phyloP scores from a whole-genome alignment of 2,329 filamentous ascomycete genomes.

The Fusarium nurragi region DNA sequence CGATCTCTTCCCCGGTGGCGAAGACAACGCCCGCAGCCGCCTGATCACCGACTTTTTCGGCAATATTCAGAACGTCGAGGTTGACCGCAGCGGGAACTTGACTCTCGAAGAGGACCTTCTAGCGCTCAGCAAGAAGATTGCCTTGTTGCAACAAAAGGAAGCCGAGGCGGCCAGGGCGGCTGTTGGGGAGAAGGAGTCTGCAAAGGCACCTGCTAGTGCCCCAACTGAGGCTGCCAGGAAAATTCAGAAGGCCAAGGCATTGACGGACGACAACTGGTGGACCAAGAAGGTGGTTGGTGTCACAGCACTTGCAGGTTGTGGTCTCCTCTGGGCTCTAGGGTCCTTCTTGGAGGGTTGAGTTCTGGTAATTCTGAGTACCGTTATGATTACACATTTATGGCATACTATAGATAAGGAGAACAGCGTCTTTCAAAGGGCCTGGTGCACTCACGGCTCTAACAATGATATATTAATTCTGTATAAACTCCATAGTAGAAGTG shows the following conservation, averaged over 20 bases:
- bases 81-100: slow-evolving; percentile 71
- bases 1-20: slow-evolving; percentile 91
- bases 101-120: slow-evolving; percentile 78
- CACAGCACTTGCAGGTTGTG: slow-evolving; percentile 69
- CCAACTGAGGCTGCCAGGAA: slow-evolving; percentile 46
- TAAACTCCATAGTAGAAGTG: neutral
- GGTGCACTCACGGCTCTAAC: neutral
- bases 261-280: slow-evolving; percentile 74
- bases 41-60: slow-evolving; percentile 97
- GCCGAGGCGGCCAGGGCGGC: slow-evolving; percentile 54
- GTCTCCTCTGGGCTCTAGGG: slow-evolving; percentile 66
- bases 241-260: slow-evolving; percentile 60
- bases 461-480: slow-evolving; percentile 6
- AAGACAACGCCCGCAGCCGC: slow-evolving; percentile 77
- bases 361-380: neutral
- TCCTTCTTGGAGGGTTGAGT: slow-evolving; percentile 58
- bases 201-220: slow-evolving; percentile 43
- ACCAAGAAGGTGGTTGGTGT: slow-evolving; percentile 71
- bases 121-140: slow-evolving; percentile 75
- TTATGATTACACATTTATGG: slow-evolving; percentile 1
- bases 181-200: slow-evolving; percentile 33
- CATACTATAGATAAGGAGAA: slow-evolving; percentile 13
- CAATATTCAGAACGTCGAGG: slow-evolving; percentile 96
- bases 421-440: slow-evolving; percentile 8
- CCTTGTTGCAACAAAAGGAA: slow-evolving; percentile 60